Conservation (phyloP, 805 yeast genomes). For the Ogataea methylovora region DNA sequence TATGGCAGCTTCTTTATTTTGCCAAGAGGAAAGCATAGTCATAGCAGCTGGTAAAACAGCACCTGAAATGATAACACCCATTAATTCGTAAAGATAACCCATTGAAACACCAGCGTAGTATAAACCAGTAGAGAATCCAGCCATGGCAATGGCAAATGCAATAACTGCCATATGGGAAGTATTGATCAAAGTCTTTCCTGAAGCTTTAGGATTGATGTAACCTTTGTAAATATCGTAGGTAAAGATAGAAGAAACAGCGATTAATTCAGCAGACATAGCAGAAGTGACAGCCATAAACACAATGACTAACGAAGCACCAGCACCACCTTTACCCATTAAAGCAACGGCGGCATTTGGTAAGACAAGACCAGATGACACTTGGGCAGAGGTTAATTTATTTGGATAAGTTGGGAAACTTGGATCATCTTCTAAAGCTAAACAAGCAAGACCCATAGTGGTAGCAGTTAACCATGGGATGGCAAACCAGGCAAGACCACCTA, state of each 20-base stretch:
- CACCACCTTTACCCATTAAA: constrained; percentile 81
- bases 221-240: constrained; percentile 82
- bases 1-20: constrained; percentile 63
- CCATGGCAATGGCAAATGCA: constrained; percentile 52
- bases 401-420: constrained; percentile 82
- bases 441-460: constrained; percentile 83
- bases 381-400: constrained; percentile 50
- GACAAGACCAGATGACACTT: constrained; percentile 76
- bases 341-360: constrained; percentile 78
- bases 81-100: constrained; percentile 81
- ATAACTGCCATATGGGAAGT: constrained; percentile 65
- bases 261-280: constrained; percentile 86
- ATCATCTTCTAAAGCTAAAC: constrained; percentile 60
- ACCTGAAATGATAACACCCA: constrained; percentile 85
- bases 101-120: constrained; percentile 75
- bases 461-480: constrained; percentile 82
- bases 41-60: constrained; percentile 75
- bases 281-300: constrained; percentile 91
- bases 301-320: constrained; percentile 70
- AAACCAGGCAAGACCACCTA: constrained; percentile 89
- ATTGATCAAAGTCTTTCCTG: constrained; percentile 62
- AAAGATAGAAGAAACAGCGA: constrained; percentile 78
- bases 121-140: constrained; percentile 77
- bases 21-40: constrained; percentile 56
- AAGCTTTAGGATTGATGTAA: constrained; percentile 72